Conservation (phyloP, 768 basidiomycete genomes). For the Rhodotorula diobovata region DNA sequence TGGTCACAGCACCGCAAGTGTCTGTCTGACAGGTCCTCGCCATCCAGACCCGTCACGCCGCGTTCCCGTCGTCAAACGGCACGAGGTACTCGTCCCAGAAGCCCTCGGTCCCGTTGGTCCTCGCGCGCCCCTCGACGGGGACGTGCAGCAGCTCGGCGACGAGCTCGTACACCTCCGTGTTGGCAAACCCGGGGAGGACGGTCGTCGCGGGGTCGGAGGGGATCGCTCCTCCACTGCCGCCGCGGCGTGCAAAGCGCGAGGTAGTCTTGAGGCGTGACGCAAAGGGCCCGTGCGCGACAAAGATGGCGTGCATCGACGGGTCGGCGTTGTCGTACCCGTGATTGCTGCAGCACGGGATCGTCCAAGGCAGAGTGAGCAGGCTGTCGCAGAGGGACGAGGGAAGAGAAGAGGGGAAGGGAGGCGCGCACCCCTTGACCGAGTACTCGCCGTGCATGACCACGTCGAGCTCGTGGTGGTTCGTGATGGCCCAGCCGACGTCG, state of each 20-base stretch:
- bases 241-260: conserved; percentile 41
- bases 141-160: conserved; percentile 28
- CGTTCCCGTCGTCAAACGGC: background rate
- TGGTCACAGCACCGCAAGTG: too few species aligned
- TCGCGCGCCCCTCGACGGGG: conserved; percentile 52
- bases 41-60: too few species aligned
- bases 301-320: conserved; percentile 76
- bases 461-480: conserved; percentile 56
- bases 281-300: conserved; percentile 88
- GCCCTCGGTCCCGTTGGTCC: conserved; percentile 69
- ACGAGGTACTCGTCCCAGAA: conserved; percentile 77
- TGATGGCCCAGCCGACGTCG: conserved; percentile 69
- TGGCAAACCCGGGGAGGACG: conserved; percentile 75
- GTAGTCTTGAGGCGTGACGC: conserved; percentile 60
- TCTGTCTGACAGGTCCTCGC: too few species aligned
- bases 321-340: conserved; percentile 69
- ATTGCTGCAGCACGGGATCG: conserved; percentile 57
- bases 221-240: conserved; percentile 49
- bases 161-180: conserved; percentile 70
- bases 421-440: conserved; percentile 52
- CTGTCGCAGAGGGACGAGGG: background rate
- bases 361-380: background rate
- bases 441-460: conserved; percentile 54
- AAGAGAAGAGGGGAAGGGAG: background rate
- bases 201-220: conserved; percentile 14